Base-by-base conservation (phyloP, 2,329 filamentous ascomycete genomes). In the Pseudogymnoascus sp. region DNA sequence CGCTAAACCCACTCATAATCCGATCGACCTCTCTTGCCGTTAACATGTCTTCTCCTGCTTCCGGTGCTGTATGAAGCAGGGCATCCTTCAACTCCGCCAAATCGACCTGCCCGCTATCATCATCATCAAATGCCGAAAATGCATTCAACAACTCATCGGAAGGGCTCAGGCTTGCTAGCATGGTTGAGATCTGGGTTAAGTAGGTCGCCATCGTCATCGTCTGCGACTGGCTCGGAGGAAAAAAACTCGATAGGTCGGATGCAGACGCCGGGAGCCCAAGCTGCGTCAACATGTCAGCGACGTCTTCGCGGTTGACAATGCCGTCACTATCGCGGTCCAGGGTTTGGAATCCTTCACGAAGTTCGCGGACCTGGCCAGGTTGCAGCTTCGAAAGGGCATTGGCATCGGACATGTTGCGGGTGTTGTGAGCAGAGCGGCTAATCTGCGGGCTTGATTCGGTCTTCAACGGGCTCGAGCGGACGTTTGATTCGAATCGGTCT, bases 81-180 rank as follows among this genome's bases (percentile, higher is more conserved):
- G 93, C 91, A 67, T 94, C 90, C 50, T 89, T 85, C 64, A 99
- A 76, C 73, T 96, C 91, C 0, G 78, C 82, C 17, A 96, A 77
- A 71, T 97, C 92, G 39, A 97, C 85, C 74, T 97, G 92, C 2
- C 94, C 94, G 69, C 89, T 94, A 72, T 99, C 94, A 65, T 96
- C 92, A 64, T 96, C 90, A 71, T 99, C 94, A 71, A 97, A 97
- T 0, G 94, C 94, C 1, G 91, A 91, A 67, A 99, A 93, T 0
- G 94, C 94, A 1, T 92, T 93, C 17, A 91, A 78, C 8, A 99
- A 81, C 71, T 99, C 94, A 13, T 85, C 82, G 21, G 85, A 84
- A 0, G 89, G 86, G 0, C 90, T 95, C 15, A 97, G 79, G 0
- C 86, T 82, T 1, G 85, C 84, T 2, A 97, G 79, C 1, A 89